These are phyloP conservation scores for Nemania serpens DNA, from an alignment of 2,329 filamentous ascomycete species.

Conservation along the genomic window DNA sequence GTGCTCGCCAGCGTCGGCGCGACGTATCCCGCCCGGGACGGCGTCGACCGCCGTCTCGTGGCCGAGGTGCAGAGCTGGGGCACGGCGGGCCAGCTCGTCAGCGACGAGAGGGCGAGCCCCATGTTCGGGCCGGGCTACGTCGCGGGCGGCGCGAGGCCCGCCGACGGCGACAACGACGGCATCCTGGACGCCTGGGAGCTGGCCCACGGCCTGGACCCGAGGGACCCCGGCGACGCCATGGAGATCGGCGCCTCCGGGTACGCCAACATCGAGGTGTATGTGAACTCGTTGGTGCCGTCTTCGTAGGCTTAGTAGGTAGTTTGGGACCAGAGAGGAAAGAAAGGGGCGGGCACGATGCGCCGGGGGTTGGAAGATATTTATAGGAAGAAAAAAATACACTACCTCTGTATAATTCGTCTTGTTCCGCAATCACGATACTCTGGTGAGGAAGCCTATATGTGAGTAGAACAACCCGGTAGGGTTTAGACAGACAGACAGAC, in stretches of 20 bases:
- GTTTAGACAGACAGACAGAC: too few species aligned
- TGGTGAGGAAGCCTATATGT: too few species aligned
- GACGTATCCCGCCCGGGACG: slow-evolving; percentile 49
- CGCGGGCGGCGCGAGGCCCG: slow-evolving; percentile 44
- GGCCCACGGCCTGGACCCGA: slow-evolving; percentile 47
- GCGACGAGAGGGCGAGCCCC: slow-evolving; percentile 47
- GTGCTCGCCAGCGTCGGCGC: slow-evolving; percentile 49
- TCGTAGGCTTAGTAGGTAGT: slow-evolving; percentile 2
- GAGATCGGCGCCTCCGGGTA: slow-evolving; percentile 49
- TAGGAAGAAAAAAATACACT: too few species aligned
- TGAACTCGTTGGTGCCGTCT: slow-evolving; percentile 51
- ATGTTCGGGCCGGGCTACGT: slow-evolving; percentile 49
- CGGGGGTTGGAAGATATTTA: too few species aligned
- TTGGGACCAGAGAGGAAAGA: too few species aligned
- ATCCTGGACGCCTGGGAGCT: slow-evolving; percentile 55
- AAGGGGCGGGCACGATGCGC: too few species aligned
- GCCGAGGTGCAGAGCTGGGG: slow-evolving; percentile 52
- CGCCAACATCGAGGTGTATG: slow-evolving; percentile 54
- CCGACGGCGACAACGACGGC: slow-evolving; percentile 54
- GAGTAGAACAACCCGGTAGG: too few species aligned
- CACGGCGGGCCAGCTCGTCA: slow-evolving; percentile 50
- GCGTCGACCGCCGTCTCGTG: slow-evolving; percentile 49
- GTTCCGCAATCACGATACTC: too few species aligned
- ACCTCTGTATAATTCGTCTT: too few species aligned
- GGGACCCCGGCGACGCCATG: slow-evolving; percentile 48